These are phyloP conservation scores for Erodium moschatum DNA, from an alignment of 441 rosid species.

Conservation along the genomic window DNA sequence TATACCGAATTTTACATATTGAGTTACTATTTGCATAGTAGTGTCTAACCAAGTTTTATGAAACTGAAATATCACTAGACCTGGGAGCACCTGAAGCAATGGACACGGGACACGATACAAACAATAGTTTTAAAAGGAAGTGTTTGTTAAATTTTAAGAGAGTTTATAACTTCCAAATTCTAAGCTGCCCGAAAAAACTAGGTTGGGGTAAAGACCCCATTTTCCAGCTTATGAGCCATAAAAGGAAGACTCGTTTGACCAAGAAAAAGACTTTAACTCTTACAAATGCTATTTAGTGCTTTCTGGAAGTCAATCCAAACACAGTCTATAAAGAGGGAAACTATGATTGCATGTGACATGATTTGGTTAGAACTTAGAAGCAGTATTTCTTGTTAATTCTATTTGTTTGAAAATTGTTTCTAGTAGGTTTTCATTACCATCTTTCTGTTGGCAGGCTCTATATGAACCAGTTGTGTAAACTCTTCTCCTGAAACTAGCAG, in stretches of 20 bases:
- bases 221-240: background rate
- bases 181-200: background rate
- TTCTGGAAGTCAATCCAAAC: no score
- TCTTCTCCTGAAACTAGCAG: background rate
- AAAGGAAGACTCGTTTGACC: no score
- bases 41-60: background rate
- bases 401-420: background rate
- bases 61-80: background rate
- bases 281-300: no score
- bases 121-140: no score
- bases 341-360: no score
- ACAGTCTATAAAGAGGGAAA: no score
- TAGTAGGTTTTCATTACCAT: background rate
- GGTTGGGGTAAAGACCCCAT: background rate
- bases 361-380: no score
- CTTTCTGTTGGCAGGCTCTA: background rate
- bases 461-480: background rate
- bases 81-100: background rate
- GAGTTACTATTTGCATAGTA: background rate
- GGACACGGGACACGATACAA: background rate
- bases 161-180: background rate
- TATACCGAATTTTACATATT: constrained; percentile 17
- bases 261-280: no score
- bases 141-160: background rate
- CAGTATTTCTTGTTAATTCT: no score